A percentile compares a stretch with the other conserved stretches of the same genome.
phyloP scores from a whole-genome alignment of 768 basidiomycete genomes.

The Russula abietina region DNA sequence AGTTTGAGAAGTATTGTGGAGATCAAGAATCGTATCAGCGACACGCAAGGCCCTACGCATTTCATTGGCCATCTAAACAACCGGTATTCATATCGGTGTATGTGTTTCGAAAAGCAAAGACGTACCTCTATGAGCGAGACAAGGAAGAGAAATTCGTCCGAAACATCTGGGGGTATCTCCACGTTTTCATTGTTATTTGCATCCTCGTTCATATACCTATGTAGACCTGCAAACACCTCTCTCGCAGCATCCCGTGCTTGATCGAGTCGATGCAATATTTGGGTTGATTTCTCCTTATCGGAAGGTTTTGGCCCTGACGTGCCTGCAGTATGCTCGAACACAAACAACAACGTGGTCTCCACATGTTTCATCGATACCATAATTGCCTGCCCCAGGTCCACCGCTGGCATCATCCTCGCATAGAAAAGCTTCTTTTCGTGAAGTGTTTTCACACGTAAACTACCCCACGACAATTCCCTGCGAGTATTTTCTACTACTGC shows the following conservation, averaged over 20 bases:
- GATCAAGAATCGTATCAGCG: conserved; percentile 21
- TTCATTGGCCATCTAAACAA: conserved; percentile 40
- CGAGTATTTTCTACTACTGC: conserved; percentile 42
- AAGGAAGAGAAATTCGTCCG: conserved; percentile 37
- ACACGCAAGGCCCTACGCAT: conserved; percentile 34
- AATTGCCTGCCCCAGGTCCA: conserved; percentile 35
- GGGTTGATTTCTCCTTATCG: conserved; percentile 12
- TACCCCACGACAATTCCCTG: conserved; percentile 42
- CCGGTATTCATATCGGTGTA: not conserved
- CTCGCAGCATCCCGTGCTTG: conserved; percentile 16
- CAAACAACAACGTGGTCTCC: conserved; percentile 27
- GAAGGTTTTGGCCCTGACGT: conserved; percentile 7
- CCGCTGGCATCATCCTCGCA: conserved; percentile 29
- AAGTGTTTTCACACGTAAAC: conserved; percentile 27
- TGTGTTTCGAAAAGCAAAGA: not conserved
- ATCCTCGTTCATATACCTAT: conserved; percentile 31
- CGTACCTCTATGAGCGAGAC: conserved; percentile 43
- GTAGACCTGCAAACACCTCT: conserved; percentile 32
- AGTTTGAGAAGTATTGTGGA: conserved; percentile 15
- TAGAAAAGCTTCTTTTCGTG: conserved; percentile 5
- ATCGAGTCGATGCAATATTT: conserved; percentile 6
- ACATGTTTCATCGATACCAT: conserved; percentile 34
- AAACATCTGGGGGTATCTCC: conserved; percentile 30
- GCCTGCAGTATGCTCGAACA: conserved; percentile 31
- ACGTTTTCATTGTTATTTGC: conserved; percentile 25